Evolutionary conservation across 352 stramenopile genomes (phyloP).

Genomic region (Pythium phragmitis): DNA sequence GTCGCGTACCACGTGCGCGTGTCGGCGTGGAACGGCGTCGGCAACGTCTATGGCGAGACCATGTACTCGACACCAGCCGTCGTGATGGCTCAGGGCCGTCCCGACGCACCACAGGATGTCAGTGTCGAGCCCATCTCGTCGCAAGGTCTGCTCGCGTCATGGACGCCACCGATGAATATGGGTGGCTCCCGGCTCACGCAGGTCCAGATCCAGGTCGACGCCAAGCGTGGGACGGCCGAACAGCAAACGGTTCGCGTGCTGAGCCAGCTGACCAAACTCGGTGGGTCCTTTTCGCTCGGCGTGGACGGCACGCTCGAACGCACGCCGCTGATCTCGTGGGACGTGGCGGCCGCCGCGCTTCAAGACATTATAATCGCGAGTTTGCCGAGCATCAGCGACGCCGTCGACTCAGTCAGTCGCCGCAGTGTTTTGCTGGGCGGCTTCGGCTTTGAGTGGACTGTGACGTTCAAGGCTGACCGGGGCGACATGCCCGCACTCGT

Average conservation of each 20-base stretch:
- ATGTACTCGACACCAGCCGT: constrained; percentile 81
- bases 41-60: constrained; percentile 77
- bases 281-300: constrained; percentile 37
- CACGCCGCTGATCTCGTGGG: constrained; percentile 34
- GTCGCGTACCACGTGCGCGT: constrained; percentile 88
- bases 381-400: constrained; percentile 9
- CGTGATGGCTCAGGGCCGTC: constrained; percentile 33
- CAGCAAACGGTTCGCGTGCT: constrained; percentile 55
- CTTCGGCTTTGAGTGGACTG: constrained; percentile 68
- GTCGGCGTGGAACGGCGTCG: constrained; percentile 92
- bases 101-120: constrained; percentile 50
- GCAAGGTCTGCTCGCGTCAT: constrained; percentile 41
- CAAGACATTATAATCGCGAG: constrained; percentile 17
- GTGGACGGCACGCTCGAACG: constrained; percentile 16
- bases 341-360: constrained; percentile 41
- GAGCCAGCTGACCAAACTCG: constrained; percentile 39
- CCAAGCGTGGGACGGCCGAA: constrained; percentile 51
- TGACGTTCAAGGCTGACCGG: constrained; percentile 53
- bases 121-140: constrained; percentile 39
- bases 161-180: constrained; percentile 51
- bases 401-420: constrained; percentile 36
- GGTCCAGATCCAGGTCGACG: constrained; percentile 63
- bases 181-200: constrained; percentile 44
- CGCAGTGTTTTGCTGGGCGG: constrained; percentile 46
- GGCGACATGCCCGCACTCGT: constrained; percentile 53